These are phyloP conservation scores for Mortierella antarctica DNA, from an alignment of 192 early-diverging fungal genomes.

Conservation along the genomic window DNA sequence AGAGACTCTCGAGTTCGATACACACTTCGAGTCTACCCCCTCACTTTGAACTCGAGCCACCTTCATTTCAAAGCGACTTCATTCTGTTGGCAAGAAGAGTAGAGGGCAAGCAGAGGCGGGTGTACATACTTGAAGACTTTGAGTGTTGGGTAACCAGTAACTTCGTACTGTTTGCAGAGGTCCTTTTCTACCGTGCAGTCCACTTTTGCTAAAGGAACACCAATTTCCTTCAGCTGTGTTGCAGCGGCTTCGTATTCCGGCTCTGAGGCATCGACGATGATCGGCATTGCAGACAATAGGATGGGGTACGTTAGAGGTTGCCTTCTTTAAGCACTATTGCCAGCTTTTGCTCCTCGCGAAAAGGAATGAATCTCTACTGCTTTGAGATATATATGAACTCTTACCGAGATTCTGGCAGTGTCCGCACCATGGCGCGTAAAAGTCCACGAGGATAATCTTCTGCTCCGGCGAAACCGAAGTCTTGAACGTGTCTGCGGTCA, in stretches of 20 bases:
- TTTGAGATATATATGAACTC: not conserved
- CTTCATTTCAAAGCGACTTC: not conserved
- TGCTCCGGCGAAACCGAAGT: conserved; percentile 64
- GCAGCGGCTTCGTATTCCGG: conserved; percentile 96
- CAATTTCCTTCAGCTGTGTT: conserved; percentile 79
- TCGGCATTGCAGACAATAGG: no score
- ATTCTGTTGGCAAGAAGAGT: no score
- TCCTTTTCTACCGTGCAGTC: conserved; percentile 93
- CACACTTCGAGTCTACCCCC: not conserved
- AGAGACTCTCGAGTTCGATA: not conserved
- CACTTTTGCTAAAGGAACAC: conserved; percentile 90
- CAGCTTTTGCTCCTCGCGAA: not conserved
- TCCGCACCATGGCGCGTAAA: conserved; percentile 98
- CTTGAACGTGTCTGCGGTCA: conserved; percentile 70
- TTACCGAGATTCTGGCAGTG: conserved; percentile 90
- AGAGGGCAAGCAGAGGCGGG: no score
- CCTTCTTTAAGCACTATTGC: no score
- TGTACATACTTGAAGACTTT: conserved; percentile 80
- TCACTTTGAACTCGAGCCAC: not conserved
- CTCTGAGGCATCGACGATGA: conserved; percentile 56
- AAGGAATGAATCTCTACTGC: not conserved
- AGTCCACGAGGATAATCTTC: conserved; percentile 88
- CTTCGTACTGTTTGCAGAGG: conserved; percentile 82
- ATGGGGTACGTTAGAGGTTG: no score
- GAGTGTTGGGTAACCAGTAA: conserved; percentile 95